Evolutionary conservation across 163 green algal species (phyloP).

Genomic region (Chlorella variabilis): DNA sequence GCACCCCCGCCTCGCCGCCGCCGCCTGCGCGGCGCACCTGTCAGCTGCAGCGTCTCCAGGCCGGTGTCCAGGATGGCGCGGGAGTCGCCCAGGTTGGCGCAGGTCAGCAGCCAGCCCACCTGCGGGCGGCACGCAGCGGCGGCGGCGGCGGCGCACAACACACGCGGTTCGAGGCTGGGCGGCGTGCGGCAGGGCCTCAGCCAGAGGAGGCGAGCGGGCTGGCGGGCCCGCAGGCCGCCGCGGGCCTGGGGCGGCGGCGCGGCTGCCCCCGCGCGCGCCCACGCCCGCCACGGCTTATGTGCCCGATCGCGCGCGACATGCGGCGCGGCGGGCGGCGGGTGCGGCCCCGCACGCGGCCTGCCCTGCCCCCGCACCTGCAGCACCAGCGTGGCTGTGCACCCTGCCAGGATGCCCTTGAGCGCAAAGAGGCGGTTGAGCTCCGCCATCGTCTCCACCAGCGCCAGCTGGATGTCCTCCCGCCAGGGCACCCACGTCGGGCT

Average conservation of each 20-base stretch:
- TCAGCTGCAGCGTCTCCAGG: slow-evolving; percentile 49
- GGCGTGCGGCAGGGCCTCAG: too few relatives aligned
- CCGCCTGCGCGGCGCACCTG: too few relatives aligned
- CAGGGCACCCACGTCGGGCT: slow-evolving; percentile 15
- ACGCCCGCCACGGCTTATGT: too few relatives aligned
- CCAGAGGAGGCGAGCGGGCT: neutral
- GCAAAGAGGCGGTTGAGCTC: slow-evolving; percentile 56
- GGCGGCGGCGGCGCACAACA: too few relatives aligned
- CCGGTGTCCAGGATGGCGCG: slow-evolving; percentile 69
- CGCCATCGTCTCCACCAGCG: slow-evolving; percentile 50
- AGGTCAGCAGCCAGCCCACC: slow-evolving; percentile 70
- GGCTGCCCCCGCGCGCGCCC: too few relatives aligned
- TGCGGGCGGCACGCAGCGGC: neutral
- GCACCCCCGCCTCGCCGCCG: too few relatives aligned
- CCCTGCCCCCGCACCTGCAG: slow-evolving; percentile 38
- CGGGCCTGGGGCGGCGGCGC: neutral
- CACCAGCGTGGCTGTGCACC: slow-evolving; percentile 61
- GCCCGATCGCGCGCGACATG: too few relatives aligned
- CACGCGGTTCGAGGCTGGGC: neutral
- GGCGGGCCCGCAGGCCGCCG: neutral
- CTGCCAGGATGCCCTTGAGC: slow-evolving; percentile 48
- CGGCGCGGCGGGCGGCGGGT: too few relatives aligned
- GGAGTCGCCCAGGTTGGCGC: slow-evolving; percentile 74
- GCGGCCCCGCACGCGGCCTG: neutral
- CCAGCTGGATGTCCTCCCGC: slow-evolving; percentile 52